These are phyloP conservation scores for Rhodotorula sp. DNA, from an alignment of 1,284 basidiomycete species.

Conservation along the genomic window DNA sequence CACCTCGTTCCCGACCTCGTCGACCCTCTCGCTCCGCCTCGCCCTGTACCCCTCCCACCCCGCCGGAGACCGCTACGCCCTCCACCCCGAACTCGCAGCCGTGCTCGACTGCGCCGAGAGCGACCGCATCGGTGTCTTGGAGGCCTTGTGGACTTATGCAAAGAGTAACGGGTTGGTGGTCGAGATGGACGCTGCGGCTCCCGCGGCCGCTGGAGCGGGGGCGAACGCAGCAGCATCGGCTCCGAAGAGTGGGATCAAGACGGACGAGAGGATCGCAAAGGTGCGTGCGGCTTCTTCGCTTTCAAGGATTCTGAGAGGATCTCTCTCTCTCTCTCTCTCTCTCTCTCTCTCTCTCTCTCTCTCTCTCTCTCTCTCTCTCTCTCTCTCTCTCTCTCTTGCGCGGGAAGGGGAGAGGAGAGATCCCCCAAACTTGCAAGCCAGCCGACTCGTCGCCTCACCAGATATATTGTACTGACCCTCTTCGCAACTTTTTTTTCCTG, in stretches of 20 bases:
- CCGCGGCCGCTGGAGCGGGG: neutral
- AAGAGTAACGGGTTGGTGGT: conserved; percentile 84
- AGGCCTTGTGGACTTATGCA: conserved; percentile 88
- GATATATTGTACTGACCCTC: no score
- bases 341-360: no score
- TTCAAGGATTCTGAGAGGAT: neutral
- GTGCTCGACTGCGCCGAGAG: conserved; percentile 82
- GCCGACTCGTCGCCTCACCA: no score
- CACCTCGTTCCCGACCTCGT: conserved; percentile 5
- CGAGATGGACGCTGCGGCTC: conserved; percentile 52
- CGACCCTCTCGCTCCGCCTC: conserved; percentile 7
- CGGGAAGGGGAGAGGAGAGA: no score
- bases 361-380: no score
- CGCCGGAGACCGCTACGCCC: conserved; percentile 15
- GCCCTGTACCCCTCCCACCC: conserved; percentile 9
- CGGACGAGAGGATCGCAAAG: conserved; percentile 66
- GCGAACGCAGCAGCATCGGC: neutral
- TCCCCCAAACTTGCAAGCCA: no score
- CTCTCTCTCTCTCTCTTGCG: no score
- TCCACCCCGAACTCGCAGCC: conserved; percentile 56
- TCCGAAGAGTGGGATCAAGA: conserved; percentile 55
- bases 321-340: no score
- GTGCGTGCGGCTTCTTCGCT: conserved; percentile 35
- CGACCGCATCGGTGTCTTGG: conserved; percentile 75
- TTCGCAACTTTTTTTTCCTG: neutral